Base-by-base conservation (phyloP, 2,329 filamentous ascomycete genomes). In the Ophiostoma ips region DNA sequence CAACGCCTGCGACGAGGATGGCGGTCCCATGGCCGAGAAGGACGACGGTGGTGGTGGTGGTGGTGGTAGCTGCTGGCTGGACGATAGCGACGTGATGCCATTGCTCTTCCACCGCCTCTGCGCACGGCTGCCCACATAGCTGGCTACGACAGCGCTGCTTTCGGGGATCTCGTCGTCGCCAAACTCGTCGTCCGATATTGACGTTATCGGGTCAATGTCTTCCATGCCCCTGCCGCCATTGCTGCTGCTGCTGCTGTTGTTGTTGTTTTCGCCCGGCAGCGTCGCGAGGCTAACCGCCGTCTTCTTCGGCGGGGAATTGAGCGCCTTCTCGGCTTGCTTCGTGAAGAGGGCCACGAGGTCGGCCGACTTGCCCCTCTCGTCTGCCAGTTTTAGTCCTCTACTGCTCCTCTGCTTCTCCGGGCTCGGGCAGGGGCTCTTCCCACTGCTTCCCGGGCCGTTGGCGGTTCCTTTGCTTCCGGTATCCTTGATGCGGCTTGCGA, bases 341-440 rank as follows among this genome's bases (percentile, higher is more conserved):
- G 77, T 79, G 56, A 83, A 83, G 16, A 82, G 67, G 0, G 74
- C 70, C 58, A 72, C 68, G 13, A 83, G 66, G 56, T 82, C 73
- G 3, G 69, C 76, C 7, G 72, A 73, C 54, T 72, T 76, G 5
- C 69, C 71, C 55, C 70, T 76, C 48, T 75, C 73, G 6, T 61
- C 63, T 51, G 66, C 68, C 21, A 64, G 60, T 65, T 58, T 63
- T 40, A 56, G 19, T 1, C 35, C 21, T 10, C 33, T 31, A 21
- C 38, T 34, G 12, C 33, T 49, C 9, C 50, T 35, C 52, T 59
- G 64, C 56, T 71, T 71, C 51, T 69, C 63, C 0, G 74, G 72
- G 53, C 72, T 76, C 15, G 64, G 61, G 52, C 67, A 72, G 6
- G 66, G 61, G 53, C 65, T 69, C 36, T 66, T 66, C 11, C 28